These are phyloP conservation scores for Bruguiera sexangula DNA, from an alignment of 345 rosid species.

Conservation along the genomic window DNA sequence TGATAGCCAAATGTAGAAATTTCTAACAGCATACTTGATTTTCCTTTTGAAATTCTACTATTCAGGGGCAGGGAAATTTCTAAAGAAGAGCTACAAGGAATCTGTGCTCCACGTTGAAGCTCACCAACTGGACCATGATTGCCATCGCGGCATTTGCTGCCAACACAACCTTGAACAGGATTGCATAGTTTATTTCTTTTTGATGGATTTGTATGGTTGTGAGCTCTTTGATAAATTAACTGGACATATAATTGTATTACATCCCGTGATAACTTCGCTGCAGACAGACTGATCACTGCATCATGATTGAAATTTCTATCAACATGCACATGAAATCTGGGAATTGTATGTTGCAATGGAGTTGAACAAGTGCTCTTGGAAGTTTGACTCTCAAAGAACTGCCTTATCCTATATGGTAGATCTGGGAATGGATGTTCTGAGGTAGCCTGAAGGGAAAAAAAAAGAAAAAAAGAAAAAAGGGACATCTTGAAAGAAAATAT, in stretches of 20 bases:
- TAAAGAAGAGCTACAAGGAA: conserved; percentile 6
- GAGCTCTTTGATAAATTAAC: conserved; percentile 60
- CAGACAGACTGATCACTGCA: conserved; percentile 53
- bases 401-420: conserved; percentile 60
- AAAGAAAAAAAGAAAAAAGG: neutral
- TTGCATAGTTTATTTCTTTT: conserved; percentile 31
- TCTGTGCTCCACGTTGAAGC: conserved; percentile 26
- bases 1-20: conserved; percentile 80
- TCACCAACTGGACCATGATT: conserved; percentile 27
- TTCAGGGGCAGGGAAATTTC: conserved; percentile 37
- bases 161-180: conserved; percentile 20
- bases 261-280: conserved; percentile 60
- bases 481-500: neutral
- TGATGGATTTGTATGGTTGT: conserved; percentile 27
- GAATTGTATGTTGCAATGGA: conserved; percentile 45
- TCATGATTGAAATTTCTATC: conserved; percentile 51
- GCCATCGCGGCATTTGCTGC: conserved; percentile 19
- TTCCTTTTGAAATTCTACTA: conserved; percentile 57
- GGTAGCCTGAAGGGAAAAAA: conserved; percentile 60
- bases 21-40: conserved; percentile 64
- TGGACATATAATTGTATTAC: conserved; percentile 57
- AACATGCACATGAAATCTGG: conserved; percentile 58
- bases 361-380: conserved; percentile 41
- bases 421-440: conserved; percentile 57
- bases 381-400: conserved; percentile 60